phyloP scores from a whole-genome alignment of 768 basidiomycete species.

The Termitomyces sp. region DNA sequence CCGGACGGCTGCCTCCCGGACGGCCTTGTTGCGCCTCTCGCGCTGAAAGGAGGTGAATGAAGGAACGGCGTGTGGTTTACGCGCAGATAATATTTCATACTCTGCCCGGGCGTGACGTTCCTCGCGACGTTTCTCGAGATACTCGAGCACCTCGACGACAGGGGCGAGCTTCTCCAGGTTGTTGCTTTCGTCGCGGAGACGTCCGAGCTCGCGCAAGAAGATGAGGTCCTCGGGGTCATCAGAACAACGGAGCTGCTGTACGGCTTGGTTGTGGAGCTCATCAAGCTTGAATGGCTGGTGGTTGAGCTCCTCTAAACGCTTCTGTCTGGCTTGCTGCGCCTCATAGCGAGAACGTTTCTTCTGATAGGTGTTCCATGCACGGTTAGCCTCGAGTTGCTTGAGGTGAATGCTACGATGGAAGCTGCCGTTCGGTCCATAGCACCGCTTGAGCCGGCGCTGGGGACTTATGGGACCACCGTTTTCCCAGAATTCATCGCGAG shows the following conservation, averaged over 20 bases:
- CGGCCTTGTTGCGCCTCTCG: not conserved
- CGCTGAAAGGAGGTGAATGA: slow-evolving; percentile 7
- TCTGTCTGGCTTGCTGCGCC: not conserved
- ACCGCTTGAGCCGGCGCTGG: not conserved
- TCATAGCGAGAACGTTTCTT: slow-evolving; percentile 4
- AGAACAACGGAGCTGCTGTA: not conserved
- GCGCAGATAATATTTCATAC: not conserved
- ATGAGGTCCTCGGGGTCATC: slow-evolving; percentile 7
- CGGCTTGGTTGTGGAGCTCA: slow-evolving; percentile 1
- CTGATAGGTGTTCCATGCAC: not conserved
- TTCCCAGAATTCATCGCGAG: slow-evolving; percentile 2
- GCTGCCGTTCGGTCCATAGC: slow-evolving; percentile 5
- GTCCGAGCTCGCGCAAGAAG: slow-evolving; percentile 9
- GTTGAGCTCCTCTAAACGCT: not conserved
- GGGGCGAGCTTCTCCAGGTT: slow-evolving; percentile 1
- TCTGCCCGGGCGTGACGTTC: not conserved
- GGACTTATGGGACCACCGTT: slow-evolving; percentile 1
- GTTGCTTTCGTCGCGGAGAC: slow-evolving; percentile 1
- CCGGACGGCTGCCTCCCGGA: not conserved
- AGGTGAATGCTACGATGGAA: slow-evolving; percentile 3
- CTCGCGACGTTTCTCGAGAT: not conserved
- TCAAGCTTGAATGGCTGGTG: not conserved
- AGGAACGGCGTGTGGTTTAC: not conserved
- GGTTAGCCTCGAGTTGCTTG: not conserved
- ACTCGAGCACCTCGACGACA: not conserved